phyloP scores from a whole-genome alignment of 805 yeast species.

The Metschnikowia lachancei region DNA sequence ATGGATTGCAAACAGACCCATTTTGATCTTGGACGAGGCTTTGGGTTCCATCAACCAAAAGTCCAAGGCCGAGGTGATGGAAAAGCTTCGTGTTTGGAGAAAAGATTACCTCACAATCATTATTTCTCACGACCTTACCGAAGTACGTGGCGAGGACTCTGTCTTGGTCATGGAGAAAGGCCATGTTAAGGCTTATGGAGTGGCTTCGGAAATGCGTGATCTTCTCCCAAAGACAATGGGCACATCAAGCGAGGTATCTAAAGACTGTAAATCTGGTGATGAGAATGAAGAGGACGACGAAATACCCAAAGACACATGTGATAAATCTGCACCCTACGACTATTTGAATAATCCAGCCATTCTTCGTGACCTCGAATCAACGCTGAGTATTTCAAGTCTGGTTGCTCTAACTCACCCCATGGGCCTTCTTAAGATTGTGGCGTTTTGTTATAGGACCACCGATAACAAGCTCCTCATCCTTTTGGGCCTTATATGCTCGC shows the following conservation, averaged over 20 bases:
- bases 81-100: slow-evolving; percentile 58
- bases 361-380: slow-evolving; percentile 23
- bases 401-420: slow-evolving; percentile 21
- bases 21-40: slow-evolving; percentile 82
- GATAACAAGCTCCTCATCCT: slow-evolving; percentile 27
- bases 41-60: slow-evolving; percentile 72
- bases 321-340: slow-evolving; percentile 9
- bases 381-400: not conserved
- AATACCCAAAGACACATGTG: not conserved
- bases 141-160: slow-evolving; percentile 54
- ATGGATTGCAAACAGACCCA: slow-evolving; percentile 63
- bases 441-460: slow-evolving; percentile 24
- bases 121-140: slow-evolving; percentile 72
- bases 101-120: slow-evolving; percentile 69
- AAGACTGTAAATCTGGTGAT: not conserved
- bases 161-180: slow-evolving; percentile 65
- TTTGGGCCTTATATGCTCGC: slow-evolving; percentile 53
- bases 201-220: slow-evolving; percentile 3
- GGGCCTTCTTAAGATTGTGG: slow-evolving; percentile 24
- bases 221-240: not conserved
- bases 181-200: slow-evolving; percentile 4
- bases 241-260: not conserved
- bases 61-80: slow-evolving; percentile 46
- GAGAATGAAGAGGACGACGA: not conserved
- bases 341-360: slow-evolving; percentile 24